Base-by-base conservation (phyloP, 2,329 filamentous ascomycete species). In the Pseudogymnoascus destructans region DNA sequence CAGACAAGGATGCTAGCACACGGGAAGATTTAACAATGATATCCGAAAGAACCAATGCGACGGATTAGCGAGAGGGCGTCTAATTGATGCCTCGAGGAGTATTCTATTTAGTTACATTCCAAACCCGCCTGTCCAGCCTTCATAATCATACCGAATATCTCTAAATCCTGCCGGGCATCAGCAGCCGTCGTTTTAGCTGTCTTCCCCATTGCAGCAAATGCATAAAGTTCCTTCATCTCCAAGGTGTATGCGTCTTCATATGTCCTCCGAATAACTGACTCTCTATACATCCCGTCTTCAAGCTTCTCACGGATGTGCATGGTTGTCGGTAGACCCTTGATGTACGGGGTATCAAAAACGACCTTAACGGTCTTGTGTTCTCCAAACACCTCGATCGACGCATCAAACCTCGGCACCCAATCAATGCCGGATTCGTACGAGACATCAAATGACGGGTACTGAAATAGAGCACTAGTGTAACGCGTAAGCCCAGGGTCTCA, bases 381-480 rank as follows among this genome's bases (percentile, higher is more conserved):
- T 0, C 74, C 74, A 60, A 79, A 82, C 0, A 82, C 70, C 3
- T 75, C 75, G 5, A 79, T 66, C 27, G 75, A 72, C 0, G 77
- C 75, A 52, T 79, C 77, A 54, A 79, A 79, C 0, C 67, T 63
- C 0, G 79, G 76, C 0, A 83, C 72, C 0, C 67, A 63, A 61
- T 77, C 73, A 21, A 80, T 69, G 0, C 80, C 79, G 0, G 74
- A 76, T 61, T 83, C 80, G 61, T 81, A 83, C 0, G 73, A 71
- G 1, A 80, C 72, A 0, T 75, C 70, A 59, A 80, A 83, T 33
- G 61, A 55, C 5, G 63, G 62, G 59, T 70, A 71, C 55, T 68
- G 63, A 35, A 70, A 65, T 15, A 70, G 57, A 1, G 63, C 69
- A 60, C 66, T n/a, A n/a, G n/a, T n/a, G n/a, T n/a, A n/a, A n/a